Conservation (phyloP, 257 asterid species). For the Rhazya stricta region DNA sequence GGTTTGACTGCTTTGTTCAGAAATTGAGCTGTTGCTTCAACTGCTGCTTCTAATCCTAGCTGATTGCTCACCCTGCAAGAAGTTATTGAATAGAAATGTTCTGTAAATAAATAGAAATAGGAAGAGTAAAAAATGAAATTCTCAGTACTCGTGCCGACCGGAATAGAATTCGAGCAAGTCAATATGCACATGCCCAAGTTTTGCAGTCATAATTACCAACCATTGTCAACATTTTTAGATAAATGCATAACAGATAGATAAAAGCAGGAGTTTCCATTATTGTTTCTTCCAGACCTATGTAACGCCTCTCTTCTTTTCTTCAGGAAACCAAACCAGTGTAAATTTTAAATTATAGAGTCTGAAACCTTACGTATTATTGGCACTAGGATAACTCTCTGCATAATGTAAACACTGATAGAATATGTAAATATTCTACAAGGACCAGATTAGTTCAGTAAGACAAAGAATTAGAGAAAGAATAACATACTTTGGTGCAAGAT, state of each 20-base stretch:
- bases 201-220: neutral
- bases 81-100: neutral
- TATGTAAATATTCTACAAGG: neutral
- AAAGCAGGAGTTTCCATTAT: neutral
- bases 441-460: neutral
- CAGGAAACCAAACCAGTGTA: neutral
- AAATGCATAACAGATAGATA: neutral
- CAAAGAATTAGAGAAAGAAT: neutral
- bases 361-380: neutral
- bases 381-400: neutral
- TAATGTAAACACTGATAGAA: neutral
- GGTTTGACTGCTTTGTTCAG: conserved; percentile 34
- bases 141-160: neutral
- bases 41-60: conserved; percentile 31
- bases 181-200: neutral
- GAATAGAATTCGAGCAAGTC: neutral
- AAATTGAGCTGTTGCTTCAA: conserved; percentile 29
- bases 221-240: neutral
- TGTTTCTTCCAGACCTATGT: neutral
- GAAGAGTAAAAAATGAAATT: neutral
- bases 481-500: conserved; percentile 19
- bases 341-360: no score
- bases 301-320: neutral
- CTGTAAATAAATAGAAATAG: neutral
- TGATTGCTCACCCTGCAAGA: conserved; percentile 30